These are phyloP conservation scores for Arachis monticola DNA, from an alignment of 331 rosid genomes.

Conservation along the genomic window DNA sequence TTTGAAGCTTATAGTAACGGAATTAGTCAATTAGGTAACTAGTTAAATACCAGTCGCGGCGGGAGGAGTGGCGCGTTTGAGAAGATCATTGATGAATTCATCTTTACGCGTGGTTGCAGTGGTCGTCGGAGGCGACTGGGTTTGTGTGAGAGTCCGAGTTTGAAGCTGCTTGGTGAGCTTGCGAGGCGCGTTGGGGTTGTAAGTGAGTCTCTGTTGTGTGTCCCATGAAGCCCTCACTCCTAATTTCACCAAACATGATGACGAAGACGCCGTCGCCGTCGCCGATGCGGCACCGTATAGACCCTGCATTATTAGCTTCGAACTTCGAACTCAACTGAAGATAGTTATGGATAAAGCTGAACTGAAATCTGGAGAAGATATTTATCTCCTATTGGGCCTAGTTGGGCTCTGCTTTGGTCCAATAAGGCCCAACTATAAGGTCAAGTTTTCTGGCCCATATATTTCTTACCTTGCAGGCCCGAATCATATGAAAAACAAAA, in stretches of 20 bases:
- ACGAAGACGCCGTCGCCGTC: neutral
- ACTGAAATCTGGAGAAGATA: neutral
- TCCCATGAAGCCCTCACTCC: slow-evolving; percentile 72
- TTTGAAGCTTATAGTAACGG: neutral
- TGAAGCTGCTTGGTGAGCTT: slow-evolving; percentile 50
- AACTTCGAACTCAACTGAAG: neutral
- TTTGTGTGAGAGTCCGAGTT: slow-evolving; percentile 7
- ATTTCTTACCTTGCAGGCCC: too few species aligned
- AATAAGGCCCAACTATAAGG: neutral
- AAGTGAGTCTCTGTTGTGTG: slow-evolving; percentile 66
- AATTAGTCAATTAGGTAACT: too few species aligned
- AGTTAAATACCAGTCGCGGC: slow-evolving; percentile 44
- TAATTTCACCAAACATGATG: slow-evolving; percentile 25
- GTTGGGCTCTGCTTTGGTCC: neutral
- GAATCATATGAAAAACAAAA: too few species aligned
- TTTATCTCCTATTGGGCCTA: neutral
- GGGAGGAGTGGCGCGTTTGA: slow-evolving; percentile 57
- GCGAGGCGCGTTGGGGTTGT: slow-evolving; percentile 88
- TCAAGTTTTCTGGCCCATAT: neutral
- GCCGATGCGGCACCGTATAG: slow-evolving; percentile 32
- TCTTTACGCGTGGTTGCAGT: slow-evolving; percentile 39
- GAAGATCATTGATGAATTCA: slow-evolving; percentile 59
- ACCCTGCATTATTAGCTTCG: slow-evolving; percentile 45
- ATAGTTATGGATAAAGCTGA: neutral
- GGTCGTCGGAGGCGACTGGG: slow-evolving; percentile 37